Evolutionary conservation across 352 stramenopile genomes (phyloP).

Genomic region (Aphanomyces invadans): DNA sequence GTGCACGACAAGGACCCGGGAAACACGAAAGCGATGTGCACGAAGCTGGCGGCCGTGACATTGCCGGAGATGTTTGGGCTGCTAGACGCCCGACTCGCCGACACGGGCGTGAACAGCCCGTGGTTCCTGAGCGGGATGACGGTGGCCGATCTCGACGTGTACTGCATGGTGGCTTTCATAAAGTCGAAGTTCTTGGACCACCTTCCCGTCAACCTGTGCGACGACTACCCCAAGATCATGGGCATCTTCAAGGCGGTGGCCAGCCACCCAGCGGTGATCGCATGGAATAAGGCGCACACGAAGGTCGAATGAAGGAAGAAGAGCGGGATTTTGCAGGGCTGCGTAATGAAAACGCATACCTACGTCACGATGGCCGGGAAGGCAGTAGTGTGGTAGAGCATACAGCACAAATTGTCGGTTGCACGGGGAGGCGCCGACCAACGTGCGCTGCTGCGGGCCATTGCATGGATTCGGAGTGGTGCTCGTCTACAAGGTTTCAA

Average conservation of each 20-base stretch:
- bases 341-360: no score
- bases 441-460: no score
- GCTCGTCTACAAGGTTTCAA: no score
- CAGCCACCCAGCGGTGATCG: not conserved
- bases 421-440: no score
- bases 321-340: no score
- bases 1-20: constrained; percentile 29
- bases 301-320: not conserved
- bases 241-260: not conserved
- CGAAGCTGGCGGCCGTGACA: constrained; percentile 27
- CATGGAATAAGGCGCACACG: not conserved
- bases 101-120: constrained; percentile 22
- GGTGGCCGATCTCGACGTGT: constrained; percentile 44
- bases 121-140: constrained; percentile 34
- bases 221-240: constrained; percentile 4
- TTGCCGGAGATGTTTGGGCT: constrained; percentile 37
- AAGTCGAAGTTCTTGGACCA: not conserved
- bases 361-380: no score
- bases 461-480: no score
- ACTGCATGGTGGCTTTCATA: constrained; percentile 18
- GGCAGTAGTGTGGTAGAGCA: no score
- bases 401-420: no score
- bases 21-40: constrained; percentile 30
- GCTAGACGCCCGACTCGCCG: constrained; percentile 35
- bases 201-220: not conserved